Evolutionary conservation across 192 early-diverging fungal genomes (phyloP).

Genomic region (Podila epicladia): DNA sequence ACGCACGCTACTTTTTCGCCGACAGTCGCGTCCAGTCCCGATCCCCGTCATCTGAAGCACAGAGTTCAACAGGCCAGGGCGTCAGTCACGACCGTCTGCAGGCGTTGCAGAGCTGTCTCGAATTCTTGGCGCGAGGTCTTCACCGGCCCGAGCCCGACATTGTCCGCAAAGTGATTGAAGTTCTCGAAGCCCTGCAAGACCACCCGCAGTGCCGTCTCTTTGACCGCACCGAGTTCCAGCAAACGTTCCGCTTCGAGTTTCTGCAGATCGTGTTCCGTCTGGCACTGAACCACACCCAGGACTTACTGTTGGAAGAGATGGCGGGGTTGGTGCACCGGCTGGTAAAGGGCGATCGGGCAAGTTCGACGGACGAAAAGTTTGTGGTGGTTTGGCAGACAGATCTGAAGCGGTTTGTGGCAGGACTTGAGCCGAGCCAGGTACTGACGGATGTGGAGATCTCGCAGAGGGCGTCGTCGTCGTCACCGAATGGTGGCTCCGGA

Average conservation of each 20-base stretch:
- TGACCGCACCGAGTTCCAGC: slow-evolving; percentile 33
- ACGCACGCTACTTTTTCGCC: slow-evolving; percentile 30
- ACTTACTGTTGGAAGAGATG: slow-evolving; percentile 43
- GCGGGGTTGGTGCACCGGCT: slow-evolving; percentile 26
- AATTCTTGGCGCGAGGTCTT: slow-evolving; percentile 26
- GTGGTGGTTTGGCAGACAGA: slow-evolving; percentile 36
- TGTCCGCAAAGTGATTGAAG: slow-evolving; percentile 37
- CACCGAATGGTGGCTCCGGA: background rate
- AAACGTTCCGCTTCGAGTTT: slow-evolving; percentile 30
- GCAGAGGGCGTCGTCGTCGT: background rate
- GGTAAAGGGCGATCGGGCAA: slow-evolving; percentile 12
- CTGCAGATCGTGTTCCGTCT: slow-evolving; percentile 30
- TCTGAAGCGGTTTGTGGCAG: slow-evolving; percentile 32
- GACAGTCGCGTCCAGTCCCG: background rate
- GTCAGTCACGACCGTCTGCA: background rate
- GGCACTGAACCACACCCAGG: slow-evolving; percentile 24
- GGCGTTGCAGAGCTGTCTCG: slow-evolving; percentile 40
- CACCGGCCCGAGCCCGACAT: slow-evolving; percentile 32
- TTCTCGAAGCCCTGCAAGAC: slow-evolving; percentile 15
- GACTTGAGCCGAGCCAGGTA: slow-evolving; percentile 22
- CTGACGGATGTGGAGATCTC: background rate
- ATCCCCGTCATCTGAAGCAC: background rate
- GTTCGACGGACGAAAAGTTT: slow-evolving; percentile 5
- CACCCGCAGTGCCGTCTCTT: slow-evolving; percentile 34
- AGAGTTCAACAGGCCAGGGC: background rate